Evolutionary conservation across 371 early-diverging fungal species (phyloP), one percentile per base, ranked within the genome.

Genomic region (Polyrhizophydium stewartii): DNA sequence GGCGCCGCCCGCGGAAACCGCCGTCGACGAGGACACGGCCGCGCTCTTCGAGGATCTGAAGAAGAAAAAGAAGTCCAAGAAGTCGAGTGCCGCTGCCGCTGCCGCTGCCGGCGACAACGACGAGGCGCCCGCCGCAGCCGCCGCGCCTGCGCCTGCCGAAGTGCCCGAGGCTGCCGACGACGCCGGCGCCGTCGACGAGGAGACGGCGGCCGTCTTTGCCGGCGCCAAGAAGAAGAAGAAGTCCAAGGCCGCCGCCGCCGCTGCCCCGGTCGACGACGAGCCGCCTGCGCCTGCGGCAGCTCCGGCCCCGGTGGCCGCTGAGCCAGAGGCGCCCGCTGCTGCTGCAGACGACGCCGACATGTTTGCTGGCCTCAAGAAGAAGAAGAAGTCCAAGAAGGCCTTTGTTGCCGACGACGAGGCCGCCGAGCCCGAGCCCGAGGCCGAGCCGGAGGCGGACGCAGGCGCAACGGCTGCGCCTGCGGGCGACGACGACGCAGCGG

Each of bases 331-430:
- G 10, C 12, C 56, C 2, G 9, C 25, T 56, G 56, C 56, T 5
- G 12, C 12, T 51, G 52, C 12, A 2, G 52, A 51, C 30, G 56
- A 25, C 56, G 30, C 25, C 28, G 31, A 35, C 47, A 27, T 70
- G 66, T 68, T 71, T 71, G 65, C 67, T 62, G 56, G 56, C 63
- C 51, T 73, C 66, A 83, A 83, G 69, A 84, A 85, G 68, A 85
- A 85, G 72, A 87, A 88, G 75, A 87, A 87, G 82, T 77, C 75
- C 66, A 81, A 81, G 76, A 84, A 82, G 72, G 66, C 65, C 25
- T 71, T 46, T 25, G 62, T 69, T 32, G 72, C 65, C 49, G 71
- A 74, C 46, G 69, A 63, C 22, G 69, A 66, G 41, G 61, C 45
- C 24, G 46, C 55, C 25, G 60, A 52, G 22, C 32, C 16, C 43